Evolutionary conservation across 1,139 yeast species (phyloP).

Genomic region (Barnettozyma hawaiiensis): DNA sequence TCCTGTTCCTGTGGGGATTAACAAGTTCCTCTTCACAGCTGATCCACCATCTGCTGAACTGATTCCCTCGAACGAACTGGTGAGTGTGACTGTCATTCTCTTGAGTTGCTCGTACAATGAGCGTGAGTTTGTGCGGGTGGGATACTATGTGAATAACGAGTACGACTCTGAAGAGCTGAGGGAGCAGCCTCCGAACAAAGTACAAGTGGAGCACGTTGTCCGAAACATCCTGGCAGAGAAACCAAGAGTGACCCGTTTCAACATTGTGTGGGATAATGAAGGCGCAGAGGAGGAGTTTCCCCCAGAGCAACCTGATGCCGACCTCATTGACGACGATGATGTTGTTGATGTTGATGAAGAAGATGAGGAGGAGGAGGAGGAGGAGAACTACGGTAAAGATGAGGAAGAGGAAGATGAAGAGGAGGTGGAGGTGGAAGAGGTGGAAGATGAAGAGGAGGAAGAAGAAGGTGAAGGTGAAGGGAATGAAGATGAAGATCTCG

Average conservation of each 20-base stretch:
- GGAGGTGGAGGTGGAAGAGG: conserved; percentile 26
- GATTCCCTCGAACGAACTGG: conserved; percentile 93
- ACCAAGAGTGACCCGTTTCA: conserved; percentile 94
- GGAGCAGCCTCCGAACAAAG: conserved; percentile 91
- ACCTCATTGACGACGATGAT: conserved; percentile 49
- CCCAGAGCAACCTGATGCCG: conserved; percentile 63
- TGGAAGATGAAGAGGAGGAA: conserved; percentile 26
- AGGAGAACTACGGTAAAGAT: conserved; percentile 35
- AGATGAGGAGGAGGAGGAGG: conserved; percentile 32
- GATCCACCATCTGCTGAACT: conserved; percentile 96
- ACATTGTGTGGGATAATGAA: conserved; percentile 85
- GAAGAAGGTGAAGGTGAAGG: conserved; percentile 27
- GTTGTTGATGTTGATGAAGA: conserved; percentile 34
- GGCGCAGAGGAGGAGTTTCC: conserved; percentile 67
- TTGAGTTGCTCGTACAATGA: conserved; percentile 91
- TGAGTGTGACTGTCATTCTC: conserved; percentile 88
- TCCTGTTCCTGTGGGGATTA: conserved; percentile 96
- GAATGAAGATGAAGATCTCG: conserved; percentile 25
- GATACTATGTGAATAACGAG: conserved; percentile 95
- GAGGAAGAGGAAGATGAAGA: conserved; percentile 30
- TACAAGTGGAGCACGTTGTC: conserved; percentile 90
- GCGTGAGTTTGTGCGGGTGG: conserved; percentile 92
- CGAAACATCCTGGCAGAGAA: conserved; percentile 94
- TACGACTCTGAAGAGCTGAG: conserved; percentile 89
- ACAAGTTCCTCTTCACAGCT: conserved; percentile 86